These are phyloP conservation scores for Petasospora rhodanensis DNA, from an alignment of 1,139 yeast species.

Conservation along the genomic window DNA sequence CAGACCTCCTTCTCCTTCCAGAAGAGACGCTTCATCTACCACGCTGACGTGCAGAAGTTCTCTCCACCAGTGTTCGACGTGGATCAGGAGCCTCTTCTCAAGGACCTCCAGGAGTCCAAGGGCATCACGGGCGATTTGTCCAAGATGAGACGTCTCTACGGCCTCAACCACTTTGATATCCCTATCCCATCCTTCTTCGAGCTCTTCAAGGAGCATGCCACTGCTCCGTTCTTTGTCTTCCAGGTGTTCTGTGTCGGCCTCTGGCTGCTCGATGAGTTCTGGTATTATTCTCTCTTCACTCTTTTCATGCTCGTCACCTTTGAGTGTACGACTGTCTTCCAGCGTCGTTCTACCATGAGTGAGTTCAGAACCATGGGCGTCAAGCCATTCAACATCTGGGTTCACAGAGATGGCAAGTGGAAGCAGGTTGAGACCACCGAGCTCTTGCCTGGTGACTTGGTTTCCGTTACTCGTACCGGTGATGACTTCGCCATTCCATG, in stretches of 20 bases:
- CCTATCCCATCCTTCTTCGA: slow-evolving; percentile 92
- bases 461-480: slow-evolving; percentile 79
- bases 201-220: slow-evolving; percentile 94
- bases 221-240: slow-evolving; percentile 96
- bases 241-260: slow-evolving; percentile 93
- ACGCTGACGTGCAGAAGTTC: slow-evolving; percentile 50
- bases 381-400: slow-evolving; percentile 79
- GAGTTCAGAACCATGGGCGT: slow-evolving; percentile 98
- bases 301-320: slow-evolving; percentile 88
- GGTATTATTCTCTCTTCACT: slow-evolving; percentile 93
- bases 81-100: slow-evolving; percentile 59
- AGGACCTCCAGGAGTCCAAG: slow-evolving; percentile 51
- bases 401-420: slow-evolving; percentile 72
- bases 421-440: slow-evolving; percentile 61
- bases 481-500: slow-evolving; percentile 97
- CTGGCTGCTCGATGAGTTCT: slow-evolving; percentile 95
- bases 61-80: slow-evolving; percentile 78
- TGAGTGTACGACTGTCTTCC: slow-evolving; percentile 93
- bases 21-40: slow-evolving; percentile 82
- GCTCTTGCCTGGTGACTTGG: slow-evolving; percentile 87
- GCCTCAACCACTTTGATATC: slow-evolving; percentile 84
- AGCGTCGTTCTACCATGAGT: slow-evolving; percentile 88
- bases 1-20: slow-evolving; percentile 82
- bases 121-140: slow-evolving; percentile 65
- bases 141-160: slow-evolving; percentile 59